Percentiles rank a stretch among this genome's conserved stretches.
These are phyloP conservation scores for Lobulomyces angularis DNA, from an alignment of 192 early-diverging fungal genomes.

Conservation along the genomic window DNA sequence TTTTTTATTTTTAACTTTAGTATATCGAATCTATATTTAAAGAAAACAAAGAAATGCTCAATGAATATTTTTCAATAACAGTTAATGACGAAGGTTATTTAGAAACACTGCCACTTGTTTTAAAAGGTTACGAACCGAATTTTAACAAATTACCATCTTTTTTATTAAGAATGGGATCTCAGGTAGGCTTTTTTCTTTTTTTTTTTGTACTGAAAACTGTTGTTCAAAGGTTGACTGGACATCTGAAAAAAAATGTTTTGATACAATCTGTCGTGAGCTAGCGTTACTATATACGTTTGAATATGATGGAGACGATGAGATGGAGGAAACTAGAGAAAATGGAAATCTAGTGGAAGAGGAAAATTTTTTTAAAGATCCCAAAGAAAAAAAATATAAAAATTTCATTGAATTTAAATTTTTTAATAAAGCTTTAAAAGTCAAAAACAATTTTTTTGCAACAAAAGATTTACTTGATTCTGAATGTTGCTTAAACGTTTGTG, in stretches of 20 bases:
- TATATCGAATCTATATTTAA: neutral
- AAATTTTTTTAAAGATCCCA: slow-evolving; percentile 1
- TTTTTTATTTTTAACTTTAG: neutral
- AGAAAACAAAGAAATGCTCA: slow-evolving; percentile 60
- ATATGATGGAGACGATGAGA: slow-evolving; percentile 6
- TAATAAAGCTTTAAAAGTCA: slow-evolving; percentile 67
- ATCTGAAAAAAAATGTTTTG: slow-evolving; percentile 74
- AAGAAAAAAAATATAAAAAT: slow-evolving; percentile 43
- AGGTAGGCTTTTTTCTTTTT: slow-evolving; percentile 28
- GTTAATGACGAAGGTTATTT: slow-evolving; percentile 54
- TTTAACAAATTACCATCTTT: slow-evolving; percentile 77
- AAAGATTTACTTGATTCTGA: slow-evolving; percentile 42
- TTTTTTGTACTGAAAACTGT: neutral
- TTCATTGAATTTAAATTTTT: slow-evolving; percentile 72
- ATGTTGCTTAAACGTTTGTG: slow-evolving; percentile 60
- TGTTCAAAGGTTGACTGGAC: slow-evolving; percentile 64
- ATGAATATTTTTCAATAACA: slow-evolving; percentile 76
- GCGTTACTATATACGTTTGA: slow-evolving; percentile 50
- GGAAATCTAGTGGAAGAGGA: neutral
- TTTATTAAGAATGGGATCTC: slow-evolving; percentile 61
- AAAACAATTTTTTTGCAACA: slow-evolving; percentile 58
- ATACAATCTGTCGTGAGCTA: slow-evolving; percentile 52
- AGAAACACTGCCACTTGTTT: slow-evolving; percentile 61
- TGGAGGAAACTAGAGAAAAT: neutral
- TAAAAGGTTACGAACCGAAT: slow-evolving; percentile 70